phyloP scores from a whole-genome alignment of 2,329 filamentous ascomycete genomes.

The Lasiodiplodia gonubiensis region DNA sequence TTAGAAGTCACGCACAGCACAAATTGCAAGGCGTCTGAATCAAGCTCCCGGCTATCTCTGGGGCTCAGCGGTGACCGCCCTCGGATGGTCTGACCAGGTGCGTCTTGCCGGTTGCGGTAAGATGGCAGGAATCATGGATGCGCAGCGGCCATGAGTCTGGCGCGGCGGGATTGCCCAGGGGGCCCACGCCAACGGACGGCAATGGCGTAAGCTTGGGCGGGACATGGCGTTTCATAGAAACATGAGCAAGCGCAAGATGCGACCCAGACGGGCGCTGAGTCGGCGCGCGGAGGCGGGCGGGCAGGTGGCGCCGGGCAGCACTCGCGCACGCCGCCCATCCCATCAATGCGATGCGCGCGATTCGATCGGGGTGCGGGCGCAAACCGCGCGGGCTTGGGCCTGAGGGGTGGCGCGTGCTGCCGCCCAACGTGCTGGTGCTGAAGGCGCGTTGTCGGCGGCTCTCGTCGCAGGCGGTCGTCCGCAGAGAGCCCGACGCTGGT shows the following conservation, averaged over 20 bases:
- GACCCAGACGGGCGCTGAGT: constrained; percentile 18
- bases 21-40: constrained; percentile 31
- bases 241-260: constrained; percentile 18
- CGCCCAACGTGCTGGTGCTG: not conserved
- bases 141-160: constrained; percentile 12
- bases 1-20: constrained; percentile 30
- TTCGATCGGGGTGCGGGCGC: constrained; percentile 14
- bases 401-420: not conserved
- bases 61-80: constrained; percentile 30
- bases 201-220: constrained; percentile 30
- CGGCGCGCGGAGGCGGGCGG: constrained; percentile 24
- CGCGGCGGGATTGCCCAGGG: constrained; percentile 19
- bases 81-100: constrained; percentile 27
- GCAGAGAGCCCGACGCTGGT: constrained; percentile 27
- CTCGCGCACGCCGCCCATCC: constrained; percentile 3
- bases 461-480: constrained; percentile 11
- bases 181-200: constrained; percentile 28
- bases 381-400: constrained; percentile 9
- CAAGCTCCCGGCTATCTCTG: constrained; percentile 30
- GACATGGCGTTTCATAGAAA: constrained; percentile 27
- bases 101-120: constrained; percentile 25
- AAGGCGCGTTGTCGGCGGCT: constrained; percentile 1
- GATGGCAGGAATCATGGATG: constrained; percentile 11
- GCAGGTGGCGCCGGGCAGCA: constrained; percentile 20
- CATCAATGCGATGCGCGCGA: constrained; percentile 16